Conservation (phyloP, 139 green algal genomes). For the Tetradesmus obliquus region DNA sequence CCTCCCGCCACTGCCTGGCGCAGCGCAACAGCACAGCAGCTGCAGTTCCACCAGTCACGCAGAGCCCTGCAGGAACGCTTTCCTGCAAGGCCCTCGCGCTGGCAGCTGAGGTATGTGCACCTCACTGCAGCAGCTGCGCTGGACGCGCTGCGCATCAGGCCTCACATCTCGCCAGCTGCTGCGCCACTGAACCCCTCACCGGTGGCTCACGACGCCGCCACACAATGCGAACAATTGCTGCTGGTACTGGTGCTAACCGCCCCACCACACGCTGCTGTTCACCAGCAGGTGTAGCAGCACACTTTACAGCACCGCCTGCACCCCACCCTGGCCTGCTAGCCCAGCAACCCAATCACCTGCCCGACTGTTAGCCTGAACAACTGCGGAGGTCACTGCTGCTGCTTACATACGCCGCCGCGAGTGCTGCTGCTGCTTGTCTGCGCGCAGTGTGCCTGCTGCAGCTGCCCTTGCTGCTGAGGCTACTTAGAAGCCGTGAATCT, state of each 20-base stretch:
- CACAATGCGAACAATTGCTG: background rate
- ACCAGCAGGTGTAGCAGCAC: background rate
- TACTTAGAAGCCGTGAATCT: constrained; percentile 97
- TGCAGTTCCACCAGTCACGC: background rate
- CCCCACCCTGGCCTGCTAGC: background rate
- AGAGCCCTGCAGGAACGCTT: background rate
- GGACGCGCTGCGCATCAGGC: background rate
- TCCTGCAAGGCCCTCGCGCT: background rate
- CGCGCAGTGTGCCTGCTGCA: background rate
- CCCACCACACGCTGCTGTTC: background rate
- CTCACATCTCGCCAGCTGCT: constrained; percentile 18
- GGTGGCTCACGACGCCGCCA: background rate
- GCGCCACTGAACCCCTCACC: background rate
- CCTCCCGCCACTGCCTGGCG: background rate
- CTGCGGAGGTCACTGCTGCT: background rate
- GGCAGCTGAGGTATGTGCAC: background rate
- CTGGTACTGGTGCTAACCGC: background rate
- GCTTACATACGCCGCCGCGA: background rate
- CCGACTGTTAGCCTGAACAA: background rate
- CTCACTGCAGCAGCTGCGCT: background rate
- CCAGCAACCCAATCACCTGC: background rate
- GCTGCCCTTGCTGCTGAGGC: background rate
- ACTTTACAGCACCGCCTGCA: background rate
- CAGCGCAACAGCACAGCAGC: background rate
- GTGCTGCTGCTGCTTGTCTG: background rate